Percentiles rank a stretch among this genome's conserved stretches.
These are phyloP conservation scores for Phytophthora melonis DNA, from an alignment of 352 stramenopile genomes.

Conservation along the genomic window DNA sequence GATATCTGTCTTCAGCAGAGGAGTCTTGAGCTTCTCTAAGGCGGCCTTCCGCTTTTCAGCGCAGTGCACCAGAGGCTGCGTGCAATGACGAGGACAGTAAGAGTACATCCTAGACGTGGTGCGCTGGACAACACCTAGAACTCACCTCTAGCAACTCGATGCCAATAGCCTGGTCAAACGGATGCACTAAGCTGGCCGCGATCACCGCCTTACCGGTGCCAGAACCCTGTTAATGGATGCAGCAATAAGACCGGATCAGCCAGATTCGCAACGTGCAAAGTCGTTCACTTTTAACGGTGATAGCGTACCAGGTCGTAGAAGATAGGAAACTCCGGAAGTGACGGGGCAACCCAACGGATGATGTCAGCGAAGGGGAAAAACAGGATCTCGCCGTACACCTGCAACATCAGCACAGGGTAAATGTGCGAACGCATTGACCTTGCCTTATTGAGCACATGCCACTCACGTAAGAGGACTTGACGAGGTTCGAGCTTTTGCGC, in stretches of 20 bases:
- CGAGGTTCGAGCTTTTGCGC: constrained; percentile 77
- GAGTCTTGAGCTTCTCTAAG: constrained; percentile 54
- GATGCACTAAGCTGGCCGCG: constrained; percentile 76
- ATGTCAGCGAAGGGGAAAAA: constrained; percentile 88
- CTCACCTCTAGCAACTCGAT: constrained; percentile 80
- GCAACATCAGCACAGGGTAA: background rate
- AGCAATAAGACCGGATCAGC: background rate
- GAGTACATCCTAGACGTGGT: background rate
- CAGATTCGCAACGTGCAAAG: background rate
- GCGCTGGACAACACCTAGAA: background rate
- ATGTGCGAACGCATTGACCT: background rate
- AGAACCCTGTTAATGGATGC: constrained; percentile 59
- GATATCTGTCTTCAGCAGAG: constrained; percentile 63
- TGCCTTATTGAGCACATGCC: background rate
- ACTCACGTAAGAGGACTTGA: constrained; percentile 84
- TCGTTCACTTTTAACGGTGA: background rate
- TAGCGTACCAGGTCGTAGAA: constrained; percentile 84
- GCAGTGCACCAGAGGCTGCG: constrained; percentile 74
- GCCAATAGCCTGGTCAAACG: constrained; percentile 86
- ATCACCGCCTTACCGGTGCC: constrained; percentile 85
- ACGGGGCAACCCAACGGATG: constrained; percentile 69
- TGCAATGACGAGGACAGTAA: background rate
- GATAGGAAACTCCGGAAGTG: constrained; percentile 70
- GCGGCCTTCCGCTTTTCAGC: constrained; percentile 75
- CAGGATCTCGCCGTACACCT: constrained; percentile 88